Evolutionary conservation across 2,329 filamentous ascomycete genomes (phyloP).

Genomic region (Penicillium glabrum): DNA sequence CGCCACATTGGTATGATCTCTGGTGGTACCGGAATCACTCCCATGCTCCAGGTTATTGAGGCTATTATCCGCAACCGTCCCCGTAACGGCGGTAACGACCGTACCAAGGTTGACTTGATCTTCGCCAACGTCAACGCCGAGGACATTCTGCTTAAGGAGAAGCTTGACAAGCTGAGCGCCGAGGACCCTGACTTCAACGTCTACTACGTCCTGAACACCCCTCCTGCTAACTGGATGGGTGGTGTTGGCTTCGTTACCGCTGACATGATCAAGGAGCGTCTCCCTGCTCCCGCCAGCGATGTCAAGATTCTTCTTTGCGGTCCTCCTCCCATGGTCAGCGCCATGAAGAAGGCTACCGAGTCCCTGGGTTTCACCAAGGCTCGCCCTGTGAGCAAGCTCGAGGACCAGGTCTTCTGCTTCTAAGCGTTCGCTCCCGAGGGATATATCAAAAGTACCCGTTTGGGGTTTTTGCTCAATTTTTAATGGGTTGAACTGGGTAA

Average conservation of each 20-base stretch:
- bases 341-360: constrained; percentile 94
- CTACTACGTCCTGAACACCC: constrained; percentile 96
- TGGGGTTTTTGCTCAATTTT: neutral
- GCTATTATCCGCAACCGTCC: constrained; percentile 79
- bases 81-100: constrained; percentile 67
- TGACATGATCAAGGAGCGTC: constrained; percentile 79
- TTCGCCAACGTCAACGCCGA: constrained; percentile 94
- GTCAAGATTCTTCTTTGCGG: constrained; percentile 95
- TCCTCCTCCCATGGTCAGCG: constrained; percentile 93
- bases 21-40: constrained; percentile 95
- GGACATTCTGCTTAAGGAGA: constrained; percentile 91
- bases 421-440: constrained; percentile 43
- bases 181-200: constrained; percentile 81
- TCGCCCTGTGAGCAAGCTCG: constrained; percentile 91
- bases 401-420: constrained; percentile 98
- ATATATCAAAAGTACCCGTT: neutral
- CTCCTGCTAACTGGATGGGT: constrained; percentile 85
- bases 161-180: constrained; percentile 75
- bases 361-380: constrained; percentile 89
- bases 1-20: constrained; percentile 97
- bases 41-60: constrained; percentile 94
- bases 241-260: constrained; percentile 92
- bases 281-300: constrained; percentile 79
- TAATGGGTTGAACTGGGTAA: neutral
- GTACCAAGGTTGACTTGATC: constrained; percentile 87